These are phyloP conservation scores for Garcia nutans DNA, from an alignment of 345 rosid species.

Conservation along the genomic window DNA sequence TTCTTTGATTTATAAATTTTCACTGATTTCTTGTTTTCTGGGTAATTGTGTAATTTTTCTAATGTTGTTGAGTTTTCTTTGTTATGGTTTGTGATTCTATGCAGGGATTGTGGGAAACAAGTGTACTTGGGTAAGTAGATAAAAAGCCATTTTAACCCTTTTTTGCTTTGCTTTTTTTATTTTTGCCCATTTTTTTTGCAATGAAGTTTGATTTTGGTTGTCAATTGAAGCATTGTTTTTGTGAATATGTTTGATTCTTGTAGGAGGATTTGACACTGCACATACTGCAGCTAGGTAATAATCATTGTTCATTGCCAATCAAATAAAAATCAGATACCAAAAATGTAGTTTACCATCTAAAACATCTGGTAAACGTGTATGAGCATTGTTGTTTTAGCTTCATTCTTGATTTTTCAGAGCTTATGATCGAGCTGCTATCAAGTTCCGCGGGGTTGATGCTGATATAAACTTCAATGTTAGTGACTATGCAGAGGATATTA, in stretches of 20 bases:
- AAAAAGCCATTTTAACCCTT: background rate
- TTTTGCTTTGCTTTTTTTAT: background rate
- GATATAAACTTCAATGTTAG: conserved; percentile 65
- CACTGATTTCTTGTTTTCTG: background rate
- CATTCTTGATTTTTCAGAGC: conserved; percentile 45
- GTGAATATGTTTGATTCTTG: conserved; percentile 4
- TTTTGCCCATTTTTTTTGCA: background rate
- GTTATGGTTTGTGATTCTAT: conserved; percentile 6
- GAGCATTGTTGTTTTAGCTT: background rate
- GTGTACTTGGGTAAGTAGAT: conserved; percentile 61
- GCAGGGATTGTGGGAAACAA: conserved; percentile 90
- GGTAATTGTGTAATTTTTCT: background rate
- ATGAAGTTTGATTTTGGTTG: background rate
- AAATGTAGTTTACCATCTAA: background rate
- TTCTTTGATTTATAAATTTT: background rate
- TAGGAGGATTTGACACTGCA: conserved; percentile 94
- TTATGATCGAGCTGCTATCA: conserved; percentile 86
- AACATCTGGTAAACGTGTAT: background rate
- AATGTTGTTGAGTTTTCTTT: background rate
- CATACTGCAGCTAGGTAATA: conserved; percentile 81
- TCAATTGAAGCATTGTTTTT: background rate
- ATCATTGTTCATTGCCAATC: background rate
- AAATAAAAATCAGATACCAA: background rate
- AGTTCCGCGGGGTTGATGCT: conserved; percentile 77
- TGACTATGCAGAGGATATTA: conserved; percentile 70